A percentile compares a stretch with the other conserved stretches of the same genome.
Conservation (phyloP, 2,329 filamentous ascomycete genomes). For the Phialophora verrucosa region DNA sequence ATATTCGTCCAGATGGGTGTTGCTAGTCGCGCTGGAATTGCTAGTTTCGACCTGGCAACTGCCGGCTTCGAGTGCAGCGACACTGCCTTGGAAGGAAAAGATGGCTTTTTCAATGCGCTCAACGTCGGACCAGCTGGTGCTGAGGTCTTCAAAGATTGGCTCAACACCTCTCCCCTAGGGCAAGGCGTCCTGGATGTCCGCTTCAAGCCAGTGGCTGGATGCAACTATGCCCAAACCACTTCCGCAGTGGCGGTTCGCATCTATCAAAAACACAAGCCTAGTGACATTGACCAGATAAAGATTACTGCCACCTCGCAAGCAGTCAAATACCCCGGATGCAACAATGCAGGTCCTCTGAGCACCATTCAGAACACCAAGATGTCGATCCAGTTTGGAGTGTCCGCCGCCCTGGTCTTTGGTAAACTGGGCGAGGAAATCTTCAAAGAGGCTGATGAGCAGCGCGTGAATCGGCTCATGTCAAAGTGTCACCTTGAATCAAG, state of each 20-base stretch:
- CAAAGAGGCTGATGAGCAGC: background rate
- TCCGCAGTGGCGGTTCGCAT: conserved; percentile 18
- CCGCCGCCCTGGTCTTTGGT: conserved; percentile 19
- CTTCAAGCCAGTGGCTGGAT: conserved; percentile 29
- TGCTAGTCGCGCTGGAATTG: conserved; percentile 18
- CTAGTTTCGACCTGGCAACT: conserved; percentile 24
- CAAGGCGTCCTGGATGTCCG: conserved; percentile 22
- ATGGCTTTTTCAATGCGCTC: conserved; percentile 24
- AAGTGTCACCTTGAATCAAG: conserved; percentile 8
- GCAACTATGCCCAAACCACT: conserved; percentile 29
- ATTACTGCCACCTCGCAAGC: conserved; percentile 23
- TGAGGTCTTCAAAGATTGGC: conserved; percentile 15
- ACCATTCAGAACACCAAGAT: conserved; percentile 26
- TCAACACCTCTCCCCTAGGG: conserved; percentile 5
- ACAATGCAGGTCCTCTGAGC: conserved; percentile 21
- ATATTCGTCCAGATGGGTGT: conserved; percentile 27
- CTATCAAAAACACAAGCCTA: background rate
- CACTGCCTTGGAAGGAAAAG: conserved; percentile 25
- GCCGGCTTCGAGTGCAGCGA: conserved; percentile 24
- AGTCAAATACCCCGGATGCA: conserved; percentile 27
- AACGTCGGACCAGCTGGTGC: conserved; percentile 3
- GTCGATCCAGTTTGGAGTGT: conserved; percentile 27
- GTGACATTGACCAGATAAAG: conserved; percentile 3
- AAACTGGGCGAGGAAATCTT: conserved; percentile 20
- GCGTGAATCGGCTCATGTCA: conserved; percentile 13